Percentiles rank a stretch among this genome's conserved stretches.
Conservation (phyloP, 345 rosid species). For the Hirschfeldia incana region DNA sequence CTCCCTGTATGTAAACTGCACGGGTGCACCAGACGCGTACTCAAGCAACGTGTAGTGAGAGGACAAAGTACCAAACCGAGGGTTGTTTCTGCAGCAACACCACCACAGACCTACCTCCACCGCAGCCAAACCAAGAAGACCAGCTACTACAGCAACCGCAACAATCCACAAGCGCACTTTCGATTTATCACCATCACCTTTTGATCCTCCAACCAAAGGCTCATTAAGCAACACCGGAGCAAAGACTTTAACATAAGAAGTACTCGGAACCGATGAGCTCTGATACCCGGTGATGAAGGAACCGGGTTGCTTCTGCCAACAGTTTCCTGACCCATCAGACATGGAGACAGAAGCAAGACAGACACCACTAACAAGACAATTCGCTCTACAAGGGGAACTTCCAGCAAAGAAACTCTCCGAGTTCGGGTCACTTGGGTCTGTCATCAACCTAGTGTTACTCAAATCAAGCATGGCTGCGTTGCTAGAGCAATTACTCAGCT, state of each 20-base stretch:
- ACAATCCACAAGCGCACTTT: slow-evolving; percentile 43
- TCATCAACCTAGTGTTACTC: slow-evolving; percentile 45
- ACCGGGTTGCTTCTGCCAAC: slow-evolving; percentile 54
- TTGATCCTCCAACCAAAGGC: slow-evolving; percentile 3
- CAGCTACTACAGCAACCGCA: slow-evolving; percentile 36
- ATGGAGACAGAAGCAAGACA: slow-evolving; percentile 57
- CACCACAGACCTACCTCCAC: slow-evolving; percentile 54
- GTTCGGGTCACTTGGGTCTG: slow-evolving; percentile 35
- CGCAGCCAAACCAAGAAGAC: slow-evolving; percentile 40
- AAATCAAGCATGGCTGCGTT: slow-evolving; percentile 52
- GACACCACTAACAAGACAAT: slow-evolving; percentile 46
- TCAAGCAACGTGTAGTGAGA: slow-evolving; percentile 54
- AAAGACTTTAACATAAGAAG: slow-evolving; percentile 63
- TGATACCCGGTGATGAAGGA: slow-evolving; percentile 58
- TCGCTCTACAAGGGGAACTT: slow-evolving; percentile 49
- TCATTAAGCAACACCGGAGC: slow-evolving; percentile 49
- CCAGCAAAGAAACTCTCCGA: slow-evolving; percentile 40
- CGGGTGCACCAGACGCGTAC: slow-evolving; percentile 63
- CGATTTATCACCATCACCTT: slow-evolving; percentile 27
- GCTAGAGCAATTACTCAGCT: slow-evolving; percentile 49
- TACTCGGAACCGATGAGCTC: slow-evolving; percentile 48
- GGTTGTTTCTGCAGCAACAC: slow-evolving; percentile 47
- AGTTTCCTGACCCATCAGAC: slow-evolving; percentile 61
- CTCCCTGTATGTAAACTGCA: slow-evolving; percentile 58
- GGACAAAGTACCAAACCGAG: slow-evolving; percentile 43